A percentile compares a stretch with the other conserved stretches of the same genome.
These are phyloP conservation scores for Pythium aphanidermatum DNA, from an alignment of 352 stramenopile genomes.

Conservation along the genomic window DNA sequence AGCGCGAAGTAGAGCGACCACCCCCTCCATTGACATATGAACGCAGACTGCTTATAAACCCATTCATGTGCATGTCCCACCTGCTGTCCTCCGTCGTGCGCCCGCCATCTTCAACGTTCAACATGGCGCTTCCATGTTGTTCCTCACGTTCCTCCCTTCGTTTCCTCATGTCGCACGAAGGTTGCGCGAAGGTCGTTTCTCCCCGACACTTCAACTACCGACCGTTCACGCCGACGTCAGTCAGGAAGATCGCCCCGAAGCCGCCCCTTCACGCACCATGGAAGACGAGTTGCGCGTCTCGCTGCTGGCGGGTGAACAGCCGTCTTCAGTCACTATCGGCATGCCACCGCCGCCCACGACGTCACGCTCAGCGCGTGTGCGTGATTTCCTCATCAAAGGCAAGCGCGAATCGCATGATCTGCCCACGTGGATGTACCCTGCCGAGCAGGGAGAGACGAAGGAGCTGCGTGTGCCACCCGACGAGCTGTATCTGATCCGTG, in stretches of 20 bases:
- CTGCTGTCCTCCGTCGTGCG: too few relatives aligned
- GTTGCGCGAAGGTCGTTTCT: conserved; percentile 8
- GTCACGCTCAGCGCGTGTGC: conserved; percentile 17
- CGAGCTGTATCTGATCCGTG: conserved; percentile 25
- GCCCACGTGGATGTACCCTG: conserved; percentile 29
- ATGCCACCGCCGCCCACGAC: neutral
- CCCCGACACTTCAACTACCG: conserved; percentile 16
- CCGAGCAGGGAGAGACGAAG: conserved; percentile 10
- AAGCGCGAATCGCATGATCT: conserved; percentile 17
- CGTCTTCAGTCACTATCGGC: neutral
- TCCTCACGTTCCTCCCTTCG: neutral
- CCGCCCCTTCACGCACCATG: conserved; percentile 5
- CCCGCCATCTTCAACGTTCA: conserved; percentile 6
- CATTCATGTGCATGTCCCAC: too few relatives aligned
- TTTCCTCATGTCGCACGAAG: conserved; percentile 11
- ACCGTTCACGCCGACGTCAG: conserved; percentile 6
- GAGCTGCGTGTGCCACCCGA: conserved; percentile 16
- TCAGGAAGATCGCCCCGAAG: neutral
- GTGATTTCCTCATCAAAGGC: conserved; percentile 22
- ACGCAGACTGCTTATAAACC: too few relatives aligned
- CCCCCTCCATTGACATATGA: too few relatives aligned
- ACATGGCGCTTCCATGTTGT: too few relatives aligned
- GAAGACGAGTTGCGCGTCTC: conserved; percentile 19
- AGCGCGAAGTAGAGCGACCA: too few relatives aligned
- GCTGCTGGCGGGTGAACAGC: conserved; percentile 16